These are phyloP conservation scores for Coniochaeta hoffmannii DNA, from an alignment of 2,329 filamentous ascomycete genomes.

Conservation along the genomic window DNA sequence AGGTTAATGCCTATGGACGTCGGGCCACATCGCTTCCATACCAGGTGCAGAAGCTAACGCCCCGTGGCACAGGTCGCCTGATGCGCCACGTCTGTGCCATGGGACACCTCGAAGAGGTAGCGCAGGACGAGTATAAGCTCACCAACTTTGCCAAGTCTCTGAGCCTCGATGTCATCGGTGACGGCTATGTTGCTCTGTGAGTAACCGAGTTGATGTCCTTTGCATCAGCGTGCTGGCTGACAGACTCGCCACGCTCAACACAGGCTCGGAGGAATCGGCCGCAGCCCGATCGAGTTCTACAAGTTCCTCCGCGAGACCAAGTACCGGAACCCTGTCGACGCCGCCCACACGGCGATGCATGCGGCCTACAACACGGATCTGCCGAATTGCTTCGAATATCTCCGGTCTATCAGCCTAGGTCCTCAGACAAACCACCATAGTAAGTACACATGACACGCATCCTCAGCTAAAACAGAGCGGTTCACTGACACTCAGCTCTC, in stretches of 20 bases:
- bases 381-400: slow-evolving; percentile 9
- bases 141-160: slow-evolving; percentile 27
- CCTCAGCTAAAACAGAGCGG: background rate
- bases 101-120: slow-evolving; percentile 27
- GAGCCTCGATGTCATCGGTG: slow-evolving; percentile 22
- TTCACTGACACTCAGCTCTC: background rate
- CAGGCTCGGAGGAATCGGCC: slow-evolving; percentile 9
- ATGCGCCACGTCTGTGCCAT: slow-evolving; percentile 26
- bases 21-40: slow-evolving; percentile 13
- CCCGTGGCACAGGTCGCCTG: slow-evolving; percentile 14
- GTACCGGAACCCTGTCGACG: slow-evolving; percentile 20
- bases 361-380: slow-evolving; percentile 10
- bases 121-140: slow-evolving; percentile 22
- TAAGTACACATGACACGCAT: slow-evolving; percentile 7
- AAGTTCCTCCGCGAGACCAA: slow-evolving; percentile 18
- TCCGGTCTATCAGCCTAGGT: slow-evolving; percentile 8
- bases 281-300: slow-evolving; percentile 16
- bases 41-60: background rate
- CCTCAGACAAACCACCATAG: slow-evolving; percentile 13
- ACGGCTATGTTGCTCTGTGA: background rate
- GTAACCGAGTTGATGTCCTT: slow-evolving; percentile 13
- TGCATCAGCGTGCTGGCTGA: background rate
- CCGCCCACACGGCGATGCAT: slow-evolving; percentile 10
- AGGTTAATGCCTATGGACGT: no score
- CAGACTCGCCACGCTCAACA: background rate